phyloP scores from a whole-genome alignment of 768 basidiomycete genomes.

The Neoboletus brunneissimus region DNA sequence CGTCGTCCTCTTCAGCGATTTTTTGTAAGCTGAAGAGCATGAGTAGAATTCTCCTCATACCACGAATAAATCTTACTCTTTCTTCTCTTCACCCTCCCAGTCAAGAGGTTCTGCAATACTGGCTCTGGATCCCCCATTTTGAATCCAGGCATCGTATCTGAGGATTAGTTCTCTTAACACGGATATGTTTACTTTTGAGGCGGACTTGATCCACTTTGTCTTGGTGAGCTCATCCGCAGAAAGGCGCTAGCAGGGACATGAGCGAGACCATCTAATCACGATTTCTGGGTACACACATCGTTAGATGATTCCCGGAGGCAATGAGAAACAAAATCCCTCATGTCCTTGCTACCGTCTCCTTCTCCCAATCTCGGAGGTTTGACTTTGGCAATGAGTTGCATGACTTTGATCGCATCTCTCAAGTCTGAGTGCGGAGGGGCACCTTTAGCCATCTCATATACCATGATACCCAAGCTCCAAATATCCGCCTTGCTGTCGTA shows the following conservation, averaged over 20 bases:
- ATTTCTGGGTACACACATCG: constrained; percentile 51
- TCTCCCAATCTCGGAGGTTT: constrained; percentile 81
- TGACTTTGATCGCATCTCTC: constrained; percentile 76
- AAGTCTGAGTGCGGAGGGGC: constrained; percentile 89
- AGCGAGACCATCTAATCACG: not conserved
- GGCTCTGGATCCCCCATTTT: constrained; percentile 66
- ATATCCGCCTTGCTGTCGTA: constrained; percentile 99
- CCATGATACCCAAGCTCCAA: constrained; percentile 95
- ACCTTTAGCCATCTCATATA: constrained; percentile 97
- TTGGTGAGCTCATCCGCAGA: constrained; percentile 86
- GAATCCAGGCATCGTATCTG: constrained; percentile 71
- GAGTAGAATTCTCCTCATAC: constrained; percentile 1
- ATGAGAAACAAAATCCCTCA: constrained; percentile 82
- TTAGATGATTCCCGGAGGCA: constrained; percentile 80
- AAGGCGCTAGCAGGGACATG: constrained; percentile 54
- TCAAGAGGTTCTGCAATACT: constrained; percentile 70
- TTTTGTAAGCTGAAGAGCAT: constrained; percentile 20
- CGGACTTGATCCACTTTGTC: constrained; percentile 85
- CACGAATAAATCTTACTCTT: constrained; percentile 36
- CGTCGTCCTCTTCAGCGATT: constrained; percentile 30
- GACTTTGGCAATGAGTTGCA: constrained; percentile 84
- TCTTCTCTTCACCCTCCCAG: constrained; percentile 70
- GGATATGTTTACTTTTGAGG: constrained; percentile 62
- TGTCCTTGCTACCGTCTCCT: constrained; percentile 74
- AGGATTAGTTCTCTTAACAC: constrained; percentile 77